Conservation (phyloP, 225 moss, liverwort and hornwort species). For the Polytrichum formosum region DNA sequence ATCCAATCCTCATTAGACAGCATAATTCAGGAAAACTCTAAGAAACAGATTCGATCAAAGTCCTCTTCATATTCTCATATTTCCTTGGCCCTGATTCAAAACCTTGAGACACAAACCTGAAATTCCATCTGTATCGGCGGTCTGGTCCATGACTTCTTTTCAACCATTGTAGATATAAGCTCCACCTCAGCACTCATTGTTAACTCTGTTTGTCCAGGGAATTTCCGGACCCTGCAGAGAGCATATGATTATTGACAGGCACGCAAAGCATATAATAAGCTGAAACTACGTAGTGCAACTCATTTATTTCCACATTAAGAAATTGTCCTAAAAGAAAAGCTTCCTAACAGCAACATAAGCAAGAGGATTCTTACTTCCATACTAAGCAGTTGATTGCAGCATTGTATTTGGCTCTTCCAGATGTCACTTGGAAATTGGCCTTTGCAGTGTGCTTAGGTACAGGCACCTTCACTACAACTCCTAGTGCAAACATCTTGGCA, state of each 20-base stretch:
- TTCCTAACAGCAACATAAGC: conserved; percentile 5
- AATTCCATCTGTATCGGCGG: conserved; percentile 99
- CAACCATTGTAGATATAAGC: conserved; percentile 96
- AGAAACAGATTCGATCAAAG: too few relatives aligned
- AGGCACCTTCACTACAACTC: conserved; percentile 85
- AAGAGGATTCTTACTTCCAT: conserved; percentile 74
- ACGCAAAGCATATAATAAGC: too few relatives aligned
- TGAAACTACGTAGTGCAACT: too few relatives aligned
- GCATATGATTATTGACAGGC: too few relatives aligned
- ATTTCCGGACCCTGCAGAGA: conserved; percentile 76
- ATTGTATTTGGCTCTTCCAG: conserved; percentile 92
- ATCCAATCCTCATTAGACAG: too few relatives aligned
- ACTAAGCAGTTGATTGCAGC: conserved; percentile 86
- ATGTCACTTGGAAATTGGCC: conserved; percentile 92
- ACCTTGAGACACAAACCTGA: conserved; percentile 48
- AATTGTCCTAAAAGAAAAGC: too few relatives aligned
- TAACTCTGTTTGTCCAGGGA: conserved; percentile 95
- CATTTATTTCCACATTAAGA: too few relatives aligned
- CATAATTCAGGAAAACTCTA: too few relatives aligned
- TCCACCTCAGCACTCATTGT: conserved; percentile 99
- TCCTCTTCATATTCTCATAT: neutral
- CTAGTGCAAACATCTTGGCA: conserved; percentile 99
- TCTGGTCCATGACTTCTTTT: conserved; percentile 96
- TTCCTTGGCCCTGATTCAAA: neutral
- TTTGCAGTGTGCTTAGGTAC: conserved; percentile 61